Base-by-base conservation (phyloP, 2,329 filamentous ascomycete species). In the Lecanicillium sp. region DNA sequence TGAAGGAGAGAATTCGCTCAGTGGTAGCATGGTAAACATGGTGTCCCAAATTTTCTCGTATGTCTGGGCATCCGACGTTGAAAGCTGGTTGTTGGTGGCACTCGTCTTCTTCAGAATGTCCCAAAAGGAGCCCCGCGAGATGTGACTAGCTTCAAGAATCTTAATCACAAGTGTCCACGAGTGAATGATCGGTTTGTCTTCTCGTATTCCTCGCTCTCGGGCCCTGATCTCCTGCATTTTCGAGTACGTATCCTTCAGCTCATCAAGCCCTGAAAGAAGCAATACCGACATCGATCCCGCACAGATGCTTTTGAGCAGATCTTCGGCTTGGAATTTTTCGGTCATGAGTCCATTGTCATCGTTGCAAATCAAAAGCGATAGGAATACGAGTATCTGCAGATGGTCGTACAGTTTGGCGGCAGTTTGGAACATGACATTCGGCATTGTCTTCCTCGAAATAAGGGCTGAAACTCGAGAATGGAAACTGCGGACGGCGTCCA, bases 91-190 rank as follows among this genome's bases (percentile, higher is more conserved):
- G 1, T 67, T 54, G 14, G 58, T 56, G 3, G 70, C 56, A 50
- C 81, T 62, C 10, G 66, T 60, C 5, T 67, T 56, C 50, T 78
- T 74, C 2, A 71, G 58, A 26, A 83, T 54, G 47, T 83, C 78
- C 82, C 81, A 85, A 55, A 86, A 85, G 1, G 73, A 73, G 19
- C 68, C 65, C 43, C 72, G 68, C 2, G 73, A 72, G 35, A 82
- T 75, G 7, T 61, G 62, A 11, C 73, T 71, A 27, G 68, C 64
- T 23, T 75, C 71, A 4, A 84, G 59, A 1, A 74, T 63, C 40
- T 75, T 74, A 56, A 83, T 78, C 4, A 79, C 52, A 19, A 78
- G 65, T 2, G 81, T 72, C 83, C 82, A 86, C 9, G 74, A 73
- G 48, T 79, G 71, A 8, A 75, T 56, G 2, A 60, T 53, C 12